Conservation (phyloP, 768 basidiomycete genomes). For the Boletus sensibilis region DNA sequence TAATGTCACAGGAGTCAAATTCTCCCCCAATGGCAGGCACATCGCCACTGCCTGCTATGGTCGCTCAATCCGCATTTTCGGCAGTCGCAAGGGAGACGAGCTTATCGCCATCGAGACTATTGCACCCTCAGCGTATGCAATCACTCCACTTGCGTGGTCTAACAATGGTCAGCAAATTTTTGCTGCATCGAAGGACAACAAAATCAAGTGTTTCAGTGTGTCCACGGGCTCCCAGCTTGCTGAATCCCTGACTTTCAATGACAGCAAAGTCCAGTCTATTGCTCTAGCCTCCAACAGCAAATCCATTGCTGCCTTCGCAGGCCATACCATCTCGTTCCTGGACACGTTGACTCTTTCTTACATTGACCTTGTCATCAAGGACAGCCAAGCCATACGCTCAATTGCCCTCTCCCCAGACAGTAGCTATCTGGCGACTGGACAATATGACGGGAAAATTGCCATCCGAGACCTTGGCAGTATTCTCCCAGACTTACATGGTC, state of each 20-base stretch:
- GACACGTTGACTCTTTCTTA: background rate
- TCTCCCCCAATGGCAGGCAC: background rate
- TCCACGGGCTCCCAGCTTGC: background rate
- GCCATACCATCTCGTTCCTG: background rate
- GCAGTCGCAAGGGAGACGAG: background rate
- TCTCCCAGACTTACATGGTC: background rate
- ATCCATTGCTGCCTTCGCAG: background rate
- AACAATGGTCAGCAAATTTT: background rate
- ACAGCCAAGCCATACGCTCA: background rate
- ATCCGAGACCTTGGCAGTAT: background rate
- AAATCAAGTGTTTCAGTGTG: background rate
- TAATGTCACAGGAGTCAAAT: background rate
- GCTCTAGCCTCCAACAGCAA: background rate
- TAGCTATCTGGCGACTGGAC: background rate
- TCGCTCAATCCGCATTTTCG: background rate
- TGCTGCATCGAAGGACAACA: background rate
- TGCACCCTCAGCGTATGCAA: background rate
- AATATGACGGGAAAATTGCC: background rate
- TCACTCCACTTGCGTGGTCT: background rate
- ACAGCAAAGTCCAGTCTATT: background rate
- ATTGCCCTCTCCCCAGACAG: background rate
- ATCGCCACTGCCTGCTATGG: background rate
- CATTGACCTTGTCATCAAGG: background rate
- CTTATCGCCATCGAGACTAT: background rate
- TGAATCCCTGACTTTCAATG: background rate